Evolutionary conservation across 1,139 yeast species (phyloP), one percentile per base, ranked within the genome.

Genomic region (Geotrichum macrosporum): DNA sequence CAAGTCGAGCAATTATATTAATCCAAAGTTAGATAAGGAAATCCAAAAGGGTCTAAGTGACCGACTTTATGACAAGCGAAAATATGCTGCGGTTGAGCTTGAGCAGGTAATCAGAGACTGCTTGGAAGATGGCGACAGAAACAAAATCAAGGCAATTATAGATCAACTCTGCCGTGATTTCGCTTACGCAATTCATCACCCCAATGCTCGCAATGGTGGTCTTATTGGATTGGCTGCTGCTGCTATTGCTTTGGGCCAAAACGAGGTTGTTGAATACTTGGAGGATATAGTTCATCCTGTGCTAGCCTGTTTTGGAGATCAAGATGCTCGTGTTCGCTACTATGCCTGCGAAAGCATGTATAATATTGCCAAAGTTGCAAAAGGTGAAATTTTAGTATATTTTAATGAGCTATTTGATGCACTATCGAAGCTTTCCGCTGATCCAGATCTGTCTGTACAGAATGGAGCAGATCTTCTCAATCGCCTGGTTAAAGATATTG

Each of bases 341-440:
- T 94, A 89, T 65, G 97, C 98, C 0, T 92, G 98, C 68, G 99
- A 94, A 63, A 84, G 95, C 36, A 73, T 94, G 54, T 94, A 94
- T 67, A 94, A 94, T 66, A 89, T 94, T 43, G 95, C 98, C 46
- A 94, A 94, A 64, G 95, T 92, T 19, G 95, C 98, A 4, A 79
- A 95, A 57, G 98, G 98, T 16, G 98, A 94, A 64, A 85, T 92
- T 20, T 69, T 94, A 54, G 71, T 84, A 12, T 92, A 87, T 64
- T 92, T 92, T 70, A 94, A 92, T 64, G 97, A 92, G 65, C 82
- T 89, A 2, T 94, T 94, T 63, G 98, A 94, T 61, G 94, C 89
- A 19, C 72, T 92, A 49, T 88, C 96, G 63, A 82, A 65, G 52
- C 75, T 92, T 51, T 92, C 94, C 12, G 89, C 96, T 1, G 99